phyloP scores from a whole-genome alignment of 2,329 filamentous ascomycete genomes.

The Penicillium sp. region DNA sequence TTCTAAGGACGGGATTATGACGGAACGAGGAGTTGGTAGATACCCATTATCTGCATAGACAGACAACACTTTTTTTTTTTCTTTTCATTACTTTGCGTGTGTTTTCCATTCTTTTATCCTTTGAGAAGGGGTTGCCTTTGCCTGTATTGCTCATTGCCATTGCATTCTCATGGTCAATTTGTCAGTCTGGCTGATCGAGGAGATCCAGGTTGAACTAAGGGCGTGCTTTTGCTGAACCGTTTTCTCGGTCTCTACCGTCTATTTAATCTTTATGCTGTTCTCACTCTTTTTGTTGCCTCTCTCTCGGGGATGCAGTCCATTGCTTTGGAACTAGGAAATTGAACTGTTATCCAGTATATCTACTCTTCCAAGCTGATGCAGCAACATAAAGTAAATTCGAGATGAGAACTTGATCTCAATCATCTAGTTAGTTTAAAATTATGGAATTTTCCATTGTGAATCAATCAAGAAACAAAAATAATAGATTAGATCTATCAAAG shows the following conservation, averaged over 20 bases:
- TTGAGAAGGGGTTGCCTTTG: slow-evolving; percentile 2
- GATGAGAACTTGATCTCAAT: not conserved
- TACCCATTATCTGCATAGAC: slow-evolving; percentile 42
- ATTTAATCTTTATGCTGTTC: slow-evolving; percentile 6
- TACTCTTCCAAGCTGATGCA: not conserved
- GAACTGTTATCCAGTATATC: not conserved
- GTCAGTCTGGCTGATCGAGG: slow-evolving; percentile 10
- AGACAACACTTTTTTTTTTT: slow-evolving; percentile 29
- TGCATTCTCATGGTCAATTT: slow-evolving; percentile 5
- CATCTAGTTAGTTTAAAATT: not conserved
- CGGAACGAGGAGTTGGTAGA: slow-evolving; percentile 47
- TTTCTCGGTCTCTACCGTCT: slow-evolving; percentile 22
- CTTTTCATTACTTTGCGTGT: slow-evolving; percentile 15
- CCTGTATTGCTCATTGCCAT: slow-evolving; percentile 8
- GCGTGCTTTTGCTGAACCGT: slow-evolving; percentile 11
- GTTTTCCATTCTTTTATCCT: slow-evolving; percentile 16
- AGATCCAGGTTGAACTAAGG: slow-evolving; percentile 15
- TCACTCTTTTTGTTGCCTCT: slow-evolving; percentile 5
- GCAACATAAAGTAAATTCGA: not conserved
- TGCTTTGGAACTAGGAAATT: slow-evolving; percentile 18
- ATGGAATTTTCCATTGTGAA: not conserved
- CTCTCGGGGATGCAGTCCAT: slow-evolving; percentile 8
- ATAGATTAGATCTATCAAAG: slow-evolving; percentile 22
- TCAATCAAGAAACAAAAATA: not conserved
- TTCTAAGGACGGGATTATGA: slow-evolving; percentile 38